Conservation (phyloP, 139 green algal species). For the Mychonastes homosphaera region DNA sequence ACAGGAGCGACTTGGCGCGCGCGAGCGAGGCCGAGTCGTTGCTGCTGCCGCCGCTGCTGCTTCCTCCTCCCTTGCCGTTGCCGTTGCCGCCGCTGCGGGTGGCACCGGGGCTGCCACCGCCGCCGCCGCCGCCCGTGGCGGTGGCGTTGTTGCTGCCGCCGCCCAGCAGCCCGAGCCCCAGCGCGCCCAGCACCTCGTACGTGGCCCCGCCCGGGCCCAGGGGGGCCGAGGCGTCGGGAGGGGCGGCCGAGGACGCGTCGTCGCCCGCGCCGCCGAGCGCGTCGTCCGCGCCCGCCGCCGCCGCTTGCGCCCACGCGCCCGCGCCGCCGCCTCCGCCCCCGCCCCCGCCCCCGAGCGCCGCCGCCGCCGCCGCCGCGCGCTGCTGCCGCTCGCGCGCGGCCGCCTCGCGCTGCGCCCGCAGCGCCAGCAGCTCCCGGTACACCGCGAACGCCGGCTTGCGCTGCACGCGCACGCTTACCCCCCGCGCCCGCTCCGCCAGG, state of each 20-base stretch:
- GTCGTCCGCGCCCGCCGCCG: neutral
- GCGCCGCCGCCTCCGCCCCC: neutral
- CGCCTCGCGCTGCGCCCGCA: neutral
- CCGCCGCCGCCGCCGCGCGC: neutral
- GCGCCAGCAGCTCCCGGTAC: conserved; percentile 44
- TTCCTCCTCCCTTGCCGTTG: neutral
- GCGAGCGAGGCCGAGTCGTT: too few relatives aligned
- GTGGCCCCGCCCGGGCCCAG: too few relatives aligned
- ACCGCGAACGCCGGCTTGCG: conserved; percentile 55
- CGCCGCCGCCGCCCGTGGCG: neutral
- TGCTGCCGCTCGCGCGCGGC: conserved; percentile 3
- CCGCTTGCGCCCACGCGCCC: neutral
- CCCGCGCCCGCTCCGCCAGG: conserved; percentile 22
- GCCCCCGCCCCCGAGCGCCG: neutral
- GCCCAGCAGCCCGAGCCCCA: too few relatives aligned
- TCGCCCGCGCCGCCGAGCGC: neutral
- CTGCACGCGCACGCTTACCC: conserved; percentile 31
- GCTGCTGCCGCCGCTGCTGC: neutral
- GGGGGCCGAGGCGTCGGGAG: too few relatives aligned
- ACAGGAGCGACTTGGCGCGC: too few relatives aligned
- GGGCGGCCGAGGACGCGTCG: too few relatives aligned
- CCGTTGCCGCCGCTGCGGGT: neutral
- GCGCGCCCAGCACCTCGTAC: too few relatives aligned
- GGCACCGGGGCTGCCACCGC: neutral
- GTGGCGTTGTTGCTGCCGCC: too few relatives aligned